phyloP scores from a whole-genome alignment of 192 early-diverging fungal genomes.

The Dissophora ornata region DNA sequence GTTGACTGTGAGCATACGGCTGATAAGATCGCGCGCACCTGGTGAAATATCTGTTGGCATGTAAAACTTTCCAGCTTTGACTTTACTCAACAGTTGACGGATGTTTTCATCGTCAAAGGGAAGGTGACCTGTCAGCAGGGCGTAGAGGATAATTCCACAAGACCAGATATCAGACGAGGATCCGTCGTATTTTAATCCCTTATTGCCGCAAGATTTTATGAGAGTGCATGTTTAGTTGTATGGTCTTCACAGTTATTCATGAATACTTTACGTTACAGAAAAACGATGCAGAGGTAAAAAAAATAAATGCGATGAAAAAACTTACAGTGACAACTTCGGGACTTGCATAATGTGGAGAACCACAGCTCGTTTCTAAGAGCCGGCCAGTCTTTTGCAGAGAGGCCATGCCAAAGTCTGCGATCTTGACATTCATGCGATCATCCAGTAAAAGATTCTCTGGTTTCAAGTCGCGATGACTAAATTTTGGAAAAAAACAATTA shows the following conservation, averaged over 20 bases:
- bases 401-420: constrained; percentile 76
- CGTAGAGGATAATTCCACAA: constrained; percentile 81
- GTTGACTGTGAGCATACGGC: constrained; percentile 61
- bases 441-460: constrained; percentile 67
- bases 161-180: constrained; percentile 83
- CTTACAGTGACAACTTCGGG: constrained; percentile 70
- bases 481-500: background rate
- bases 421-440: constrained; percentile 63
- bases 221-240: no score
- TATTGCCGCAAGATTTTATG: no score
- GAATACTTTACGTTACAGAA: no score
- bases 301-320: background rate
- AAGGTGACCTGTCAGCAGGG: constrained; percentile 76
- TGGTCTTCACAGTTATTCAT: no score
- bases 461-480: constrained; percentile 74
- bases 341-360: constrained; percentile 80
- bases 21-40: constrained; percentile 60
- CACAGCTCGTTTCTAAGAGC: constrained; percentile 69
- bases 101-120: constrained; percentile 73
- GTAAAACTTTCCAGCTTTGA: constrained; percentile 62
- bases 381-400: constrained; percentile 60
- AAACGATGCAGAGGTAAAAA: no score
- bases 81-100: constrained; percentile 48
- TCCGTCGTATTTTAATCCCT: constrained; percentile 73
- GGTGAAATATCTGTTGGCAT: constrained; percentile 65